Evolutionary conservation across 2,329 filamentous ascomycete species (phyloP), one percentile per base, ranked within the genome.

Genomic region (Exophiala sideris): DNA sequence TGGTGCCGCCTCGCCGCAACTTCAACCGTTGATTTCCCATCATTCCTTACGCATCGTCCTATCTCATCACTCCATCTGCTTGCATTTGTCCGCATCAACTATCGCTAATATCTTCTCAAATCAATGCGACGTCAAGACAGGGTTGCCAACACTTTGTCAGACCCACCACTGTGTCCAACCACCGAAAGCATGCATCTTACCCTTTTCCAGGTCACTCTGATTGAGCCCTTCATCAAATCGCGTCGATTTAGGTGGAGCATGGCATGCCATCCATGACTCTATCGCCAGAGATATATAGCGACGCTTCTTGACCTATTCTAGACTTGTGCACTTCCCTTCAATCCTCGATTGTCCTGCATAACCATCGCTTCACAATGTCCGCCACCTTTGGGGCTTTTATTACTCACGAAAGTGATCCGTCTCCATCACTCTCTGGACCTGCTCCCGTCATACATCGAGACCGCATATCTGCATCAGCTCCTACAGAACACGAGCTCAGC

Each of bases 331-430:
- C 20, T 42, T 14, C 20, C 20, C 12, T 11, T 24, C 18, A 21
- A 16, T 3, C 20, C 12, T 16, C 38, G 14, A 40, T 16, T 7
- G 20, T 6, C 29, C 32, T 11, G 16, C 16, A 18, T 2, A n/a
- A n/a, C n/a, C n/a, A 29, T 29, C 24, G 7, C 24, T 24, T 29
- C 54, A 69, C 35, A 14, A 75, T 75, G 70, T 61, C 70, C 40
- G 60, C 70, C 18, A 60, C 59, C 10, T 65, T 77, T 20, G 71
- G 71, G 16, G 67, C 70, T 16, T 63, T 77, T 21, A 66, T 78
- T 48, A 68, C 74, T 42, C 70, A 78, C 21, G 72, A 78, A 38
- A 68, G 69, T 47, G 40, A 42, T 39, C 42, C 52, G 18, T 55
- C 61, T 5, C 54, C 59, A 35, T 54, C 62, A 3, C 63, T 76